Evolutionary conservation across 192 early-diverging fungal genomes (phyloP), one percentile per base, ranked within the genome.

Genomic region (Backusella liffmaniae): DNA sequence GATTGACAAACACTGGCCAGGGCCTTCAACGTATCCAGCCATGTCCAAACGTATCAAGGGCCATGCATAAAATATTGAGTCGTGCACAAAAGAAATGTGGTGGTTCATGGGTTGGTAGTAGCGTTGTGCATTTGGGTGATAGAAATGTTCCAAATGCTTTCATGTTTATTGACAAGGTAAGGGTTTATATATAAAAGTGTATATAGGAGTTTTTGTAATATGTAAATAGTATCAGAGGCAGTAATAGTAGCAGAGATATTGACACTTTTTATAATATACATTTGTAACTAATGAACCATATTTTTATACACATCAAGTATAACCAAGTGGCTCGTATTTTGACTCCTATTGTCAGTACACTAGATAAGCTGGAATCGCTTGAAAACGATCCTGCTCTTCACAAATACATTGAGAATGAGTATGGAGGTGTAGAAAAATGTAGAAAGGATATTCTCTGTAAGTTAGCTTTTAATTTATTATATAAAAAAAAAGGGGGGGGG

Each of bases 71-170:
- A 7, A 98, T 98, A 68, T 81, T 99, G 65, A 91, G 95, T 77
- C 86, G 95, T 23, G 95, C 97, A 16, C 96, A 97, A 51, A 86
- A 90, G 75, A 89, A 89, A 29, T 71, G 42, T 49, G 91, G 93
- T 12, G 93, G 94, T 8, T 88, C 88, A 67, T 99, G 98, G 98
- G 92, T 99, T 15, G 98, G 97, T 13, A 94, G 93, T 16, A 93
- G 94, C 16, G 97, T 98, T 72, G 94, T 99, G 75, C 98, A 99
- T 84, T 75, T 99, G 74, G 98, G 97, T 21, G 97, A 99, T 84
- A 93, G 92, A 84, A 99, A 98, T 78, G 98, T 99, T 18, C 97
- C 98, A 21, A 99, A 99, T 74, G 94, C 98, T 5, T 90, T 99
- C 37, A 93, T 97, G 92, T 99, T 99, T 75, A 98, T 99, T 73